Evolutionary conservation across 352 stramenopile genomes (phyloP).

Genomic region (Phytophthora rubi): DNA sequence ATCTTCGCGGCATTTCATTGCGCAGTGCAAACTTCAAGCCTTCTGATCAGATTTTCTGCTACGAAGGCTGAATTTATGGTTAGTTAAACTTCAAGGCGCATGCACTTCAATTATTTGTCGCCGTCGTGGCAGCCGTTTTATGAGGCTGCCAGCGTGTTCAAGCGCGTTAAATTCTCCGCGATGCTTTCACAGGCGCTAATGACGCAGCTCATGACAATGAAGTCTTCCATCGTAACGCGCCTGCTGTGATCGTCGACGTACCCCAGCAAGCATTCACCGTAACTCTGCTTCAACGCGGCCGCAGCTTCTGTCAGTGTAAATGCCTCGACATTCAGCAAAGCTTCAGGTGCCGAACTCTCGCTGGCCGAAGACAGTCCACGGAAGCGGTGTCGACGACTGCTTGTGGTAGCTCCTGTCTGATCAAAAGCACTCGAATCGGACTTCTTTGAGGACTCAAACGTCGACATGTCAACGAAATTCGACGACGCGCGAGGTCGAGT

Average conservation of each 20-base stretch:
- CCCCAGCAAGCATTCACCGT: slow-evolving; percentile 59
- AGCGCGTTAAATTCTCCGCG: slow-evolving; percentile 55
- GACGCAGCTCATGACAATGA: slow-evolving; percentile 77
- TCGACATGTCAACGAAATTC: slow-evolving; percentile 44
- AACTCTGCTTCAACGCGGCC: slow-evolving; percentile 52
- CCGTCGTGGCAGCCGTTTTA: slow-evolving; percentile 17
- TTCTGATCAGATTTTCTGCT: no score
- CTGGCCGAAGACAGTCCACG: slow-evolving; percentile 35
- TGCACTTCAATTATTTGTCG: neutral
- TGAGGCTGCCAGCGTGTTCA: slow-evolving; percentile 67
- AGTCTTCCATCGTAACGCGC: slow-evolving; percentile 64
- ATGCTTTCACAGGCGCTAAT: slow-evolving; percentile 68
- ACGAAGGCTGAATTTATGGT: no score
- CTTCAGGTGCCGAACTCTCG: slow-evolving; percentile 45
- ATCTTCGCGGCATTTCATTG: no score
- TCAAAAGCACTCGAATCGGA: slow-evolving; percentile 14
- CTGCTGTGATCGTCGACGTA: slow-evolving; percentile 37
- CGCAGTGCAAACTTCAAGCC: no score
- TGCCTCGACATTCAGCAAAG: slow-evolving; percentile 62
- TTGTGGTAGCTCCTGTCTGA: neutral
- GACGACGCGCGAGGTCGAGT: slow-evolving; percentile 14
- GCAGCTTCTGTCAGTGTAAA: slow-evolving; percentile 66
- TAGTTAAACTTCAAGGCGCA: no score
- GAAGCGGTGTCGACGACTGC: slow-evolving; percentile 27
- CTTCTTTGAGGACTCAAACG: slow-evolving; percentile 32